Conservation (phyloP, 371 early-diverging fungal species). For the Blyttiomyces sp. region DNA sequence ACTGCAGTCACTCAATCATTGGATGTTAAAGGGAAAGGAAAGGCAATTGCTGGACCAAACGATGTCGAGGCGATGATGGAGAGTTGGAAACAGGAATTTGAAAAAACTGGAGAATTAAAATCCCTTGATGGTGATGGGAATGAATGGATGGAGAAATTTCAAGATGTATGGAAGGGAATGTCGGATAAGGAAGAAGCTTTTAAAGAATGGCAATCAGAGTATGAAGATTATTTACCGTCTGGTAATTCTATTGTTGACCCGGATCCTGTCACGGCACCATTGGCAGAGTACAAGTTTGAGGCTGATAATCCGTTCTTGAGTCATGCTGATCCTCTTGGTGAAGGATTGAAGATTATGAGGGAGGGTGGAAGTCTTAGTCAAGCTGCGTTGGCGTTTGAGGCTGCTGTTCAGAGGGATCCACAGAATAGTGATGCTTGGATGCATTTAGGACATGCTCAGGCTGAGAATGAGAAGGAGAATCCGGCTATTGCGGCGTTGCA, state of each 20-base stretch:
- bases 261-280: slow-evolving; percentile 34
- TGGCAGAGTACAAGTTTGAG: slow-evolving; percentile 39
- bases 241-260: slow-evolving; percentile 16
- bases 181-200: neutral
- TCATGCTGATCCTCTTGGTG: slow-evolving; percentile 35
- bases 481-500: slow-evolving; percentile 45
- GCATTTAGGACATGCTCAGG: slow-evolving; percentile 35
- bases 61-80: slow-evolving; percentile 8
- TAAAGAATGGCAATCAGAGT: neutral
- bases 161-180: slow-evolving; percentile 8
- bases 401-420: slow-evolving; percentile 31
- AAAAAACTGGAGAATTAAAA: neutral
- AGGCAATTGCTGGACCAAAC: neutral
- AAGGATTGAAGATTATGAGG: slow-evolving; percentile 24
- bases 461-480: slow-evolving; percentile 47
- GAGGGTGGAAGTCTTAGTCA: slow-evolving; percentile 29
- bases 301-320: slow-evolving; percentile 33
- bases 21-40: slow-evolving; percentile 14
- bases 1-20: neutral
- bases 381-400: slow-evolving; percentile 45
- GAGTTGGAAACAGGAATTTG: slow-evolving; percentile 6
- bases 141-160: slow-evolving; percentile 7
- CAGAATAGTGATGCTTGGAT: slow-evolving; percentile 35
- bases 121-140: neutral
- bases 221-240: neutral